Evolutionary conservation across 2,329 filamentous ascomycete species (phyloP), one percentile per base, ranked within the genome.

Genomic region (Coleophoma cylindrospora): DNA sequence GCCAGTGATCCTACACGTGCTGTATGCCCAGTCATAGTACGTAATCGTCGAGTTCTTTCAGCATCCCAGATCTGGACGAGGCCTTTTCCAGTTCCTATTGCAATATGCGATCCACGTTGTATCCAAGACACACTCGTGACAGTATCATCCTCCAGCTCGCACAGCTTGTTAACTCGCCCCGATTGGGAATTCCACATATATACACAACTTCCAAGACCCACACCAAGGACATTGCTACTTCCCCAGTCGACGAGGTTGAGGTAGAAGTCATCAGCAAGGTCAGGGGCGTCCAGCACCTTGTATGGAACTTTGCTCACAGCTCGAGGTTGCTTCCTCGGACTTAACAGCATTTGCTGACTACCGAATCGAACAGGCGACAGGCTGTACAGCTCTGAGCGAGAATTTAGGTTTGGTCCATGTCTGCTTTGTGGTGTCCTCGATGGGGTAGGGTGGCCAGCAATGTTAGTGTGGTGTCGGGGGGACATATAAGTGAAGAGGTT

Each of bases 111-210:
- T 36, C 94, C 94, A 72, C 94, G 85, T 70, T 99, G 94, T 60
- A 99, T 99, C 94, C 94, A 99, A 50, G 87, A 95, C 11, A 99
- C 94, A 61, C 91, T 96, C 3, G 94, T 99, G 1, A 99, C 92
- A 0, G 86, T 91, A 65, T 99, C 94, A 61, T 96, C 91, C 57
- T 89, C 85, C 12, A 97, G 74, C 43, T 95, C 92, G 69, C 94
- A 97, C 10, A 99, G 79, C 69, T 95, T 96, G 53, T 91, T 95
- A 2, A 99, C 94, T 56, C 88, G 83, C 55, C 92, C 94, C 8
- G 87, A 87, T 58, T 90, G 84, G 4, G 91, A 94, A 66, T 96
- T 96, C 94, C 94, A 99, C 83, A 97, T 94, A 65, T 97, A 99
- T 6, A 99, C 94, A 58, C 89, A 95, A 15, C 87, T 89, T 15